Evolutionary conservation across 2,329 filamentous ascomycete genomes (phyloP), one percentile per base, ranked within the genome.

Genomic region (Neurospora sp.): DNA sequence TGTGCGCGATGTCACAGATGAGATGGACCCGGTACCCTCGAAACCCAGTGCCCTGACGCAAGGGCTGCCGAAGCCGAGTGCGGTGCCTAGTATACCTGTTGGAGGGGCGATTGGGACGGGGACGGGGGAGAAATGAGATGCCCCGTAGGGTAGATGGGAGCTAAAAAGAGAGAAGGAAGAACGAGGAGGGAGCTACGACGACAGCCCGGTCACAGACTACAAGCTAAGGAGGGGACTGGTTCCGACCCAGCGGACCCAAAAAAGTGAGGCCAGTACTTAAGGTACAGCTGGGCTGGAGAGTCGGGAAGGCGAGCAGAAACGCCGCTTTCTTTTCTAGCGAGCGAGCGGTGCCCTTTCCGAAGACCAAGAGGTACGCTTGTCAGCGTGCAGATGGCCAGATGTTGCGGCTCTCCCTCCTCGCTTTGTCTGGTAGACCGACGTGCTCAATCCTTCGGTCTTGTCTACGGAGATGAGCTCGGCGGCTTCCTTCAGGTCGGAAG

Each of bases 1-100:
- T 4, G 94, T 98, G 38, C 86, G 85, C 71, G 84, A 87, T 42
- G 75, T 75, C 1, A 76, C 76, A 3, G 72, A 46, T 15, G 74
- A 77, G 68, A 72, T 62, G 52, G 52, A 62, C 15, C 19, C 46
- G 19, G 11, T 15, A 3, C 19, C 23, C 19, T 9, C 52, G 19
- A 62, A 62, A 33, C 52, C 52, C 46, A 58, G 23, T 33, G 52
- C 13, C 68, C 69, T 36, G 23, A 38, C 17, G 69, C 19, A 19
- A 70, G 52, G 28, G 15, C 28, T 62, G 3, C 52, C 52, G 23
- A 62, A 33, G 52, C 23, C 52, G 52, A 62, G 23, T 62, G 11
- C 46, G 13, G 23, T n/a, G 28, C 7, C 23, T 15, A 62, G 52
- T 17, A 62, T 62, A 62, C 52, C 52, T 15, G 28, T 62, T 62